These are phyloP conservation scores for Pythium sukuiense DNA, from an alignment of 352 stramenopile species.

Conservation along the genomic window DNA sequence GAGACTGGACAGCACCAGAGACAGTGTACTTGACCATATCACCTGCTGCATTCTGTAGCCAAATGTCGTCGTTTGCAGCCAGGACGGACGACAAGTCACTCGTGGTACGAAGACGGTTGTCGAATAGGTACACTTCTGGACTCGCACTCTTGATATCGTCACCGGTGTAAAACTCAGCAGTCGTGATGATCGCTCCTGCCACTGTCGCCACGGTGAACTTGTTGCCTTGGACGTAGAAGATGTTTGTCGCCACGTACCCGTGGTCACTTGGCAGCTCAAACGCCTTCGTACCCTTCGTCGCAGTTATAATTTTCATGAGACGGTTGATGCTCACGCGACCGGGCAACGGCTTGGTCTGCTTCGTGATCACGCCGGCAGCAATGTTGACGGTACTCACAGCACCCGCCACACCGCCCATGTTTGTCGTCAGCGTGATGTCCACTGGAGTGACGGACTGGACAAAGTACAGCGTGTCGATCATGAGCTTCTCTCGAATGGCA, in stretches of 20 bases:
- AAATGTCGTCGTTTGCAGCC: constrained; percentile 43
- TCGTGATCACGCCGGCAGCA: constrained; percentile 52
- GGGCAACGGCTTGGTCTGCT: constrained; percentile 44
- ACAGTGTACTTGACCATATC: constrained; percentile 57
- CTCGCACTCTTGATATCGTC: constrained; percentile 31
- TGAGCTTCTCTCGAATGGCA: constrained; percentile 57
- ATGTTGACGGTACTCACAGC: constrained; percentile 25
- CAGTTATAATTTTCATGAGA: constrained; percentile 50
- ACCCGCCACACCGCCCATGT: constrained; percentile 18
- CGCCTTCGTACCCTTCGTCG: constrained; percentile 23
- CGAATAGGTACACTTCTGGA: constrained; percentile 50
- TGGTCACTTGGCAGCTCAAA: constrained; percentile 53
- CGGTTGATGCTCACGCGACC: constrained; percentile 46
- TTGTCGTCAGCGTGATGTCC: constrained; percentile 47
- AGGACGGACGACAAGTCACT: constrained; percentile 47
- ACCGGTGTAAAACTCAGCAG: constrained; percentile 33
- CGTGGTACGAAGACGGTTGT: constrained; percentile 66
- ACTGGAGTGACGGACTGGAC: constrained; percentile 44
- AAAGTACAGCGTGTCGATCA: constrained; percentile 34
- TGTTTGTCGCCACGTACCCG: constrained; percentile 27
- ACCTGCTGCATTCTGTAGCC: constrained; percentile 40
- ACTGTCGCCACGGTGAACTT: constrained; percentile 41
- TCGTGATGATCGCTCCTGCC: constrained; percentile 33
- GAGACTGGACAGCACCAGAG: constrained; percentile 18
- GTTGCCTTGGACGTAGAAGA: constrained; percentile 43